Evolutionary conservation across 2,329 filamentous ascomycete species (phyloP), one percentile per base, ranked within the genome.

Genomic region (Monascus ruber): DNA sequence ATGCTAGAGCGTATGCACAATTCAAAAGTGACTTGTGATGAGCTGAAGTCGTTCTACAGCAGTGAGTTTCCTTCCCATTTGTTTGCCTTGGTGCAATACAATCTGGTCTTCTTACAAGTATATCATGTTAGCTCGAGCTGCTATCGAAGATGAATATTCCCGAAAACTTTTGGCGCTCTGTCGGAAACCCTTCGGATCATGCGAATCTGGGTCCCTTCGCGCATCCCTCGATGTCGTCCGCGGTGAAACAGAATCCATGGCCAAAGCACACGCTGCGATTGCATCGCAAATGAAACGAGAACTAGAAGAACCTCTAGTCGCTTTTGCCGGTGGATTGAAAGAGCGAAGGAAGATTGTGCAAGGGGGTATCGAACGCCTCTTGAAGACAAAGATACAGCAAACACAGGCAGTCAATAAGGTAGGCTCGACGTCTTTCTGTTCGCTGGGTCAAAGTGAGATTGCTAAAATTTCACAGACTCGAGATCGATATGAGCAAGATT

Each of bases 301-400:
- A 59, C 70, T 96, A 26, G 93, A 98, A 57, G 93, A 98, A 62
- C 91, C 91, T 5, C 70, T 98, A 42, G 77, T 79, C 33, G 89
- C 89, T 0, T 98, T 96, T 63, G 78, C 86, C 1, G 91, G 91
- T 6, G 88, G 85, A 5, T 89, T 96, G 76, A 96, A 98, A 63
- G 91, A 98, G 63, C 74, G 91, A 43, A 75, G 91, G 42, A 98
- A 98, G 71, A 96, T 98, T 60, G 81, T 98, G 1, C 91, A 98
- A 60, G 81, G 78, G 50, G 86, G 85, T 2, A 86, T 96, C 37
- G 91, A 98, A 66, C 95, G 94, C 64, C 69, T 98, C 37, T 73
- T 94, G 42, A 98, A 96, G 66, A 74, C 79, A 33, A 98, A 98
- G 66, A 80, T 85, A 53, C 85, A 94, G 59, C 93, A 98, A 62